phyloP scores from a whole-genome alignment of 225 moss, liverwort and hornwort species.

The Ulota crispa region DNA sequence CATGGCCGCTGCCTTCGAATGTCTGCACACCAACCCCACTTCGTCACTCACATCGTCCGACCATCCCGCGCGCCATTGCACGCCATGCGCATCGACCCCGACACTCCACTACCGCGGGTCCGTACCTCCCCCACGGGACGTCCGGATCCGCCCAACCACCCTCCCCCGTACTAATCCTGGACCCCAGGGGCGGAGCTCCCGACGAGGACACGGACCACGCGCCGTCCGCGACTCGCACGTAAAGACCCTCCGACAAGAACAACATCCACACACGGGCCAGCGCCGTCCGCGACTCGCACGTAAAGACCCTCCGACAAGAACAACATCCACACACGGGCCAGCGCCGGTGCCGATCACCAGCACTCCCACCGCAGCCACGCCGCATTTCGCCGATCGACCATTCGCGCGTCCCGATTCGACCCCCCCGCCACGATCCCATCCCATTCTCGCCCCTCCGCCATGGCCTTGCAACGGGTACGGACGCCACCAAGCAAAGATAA shows the following conservation, averaged over 20 bases:
- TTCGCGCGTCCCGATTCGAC: neutral
- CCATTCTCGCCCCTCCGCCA: neutral
- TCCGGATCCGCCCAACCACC: neutral
- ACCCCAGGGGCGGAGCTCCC: too few relatives aligned
- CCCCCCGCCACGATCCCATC: neutral
- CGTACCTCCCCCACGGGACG: neutral
- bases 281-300: too few relatives aligned
- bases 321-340: too few relatives aligned
- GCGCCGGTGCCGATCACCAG: neutral
- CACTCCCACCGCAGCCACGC: rapidly evolving
- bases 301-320: too few relatives aligned
- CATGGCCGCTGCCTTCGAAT: slow-evolving; percentile 9
- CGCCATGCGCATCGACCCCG: neutral
- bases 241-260: too few relatives aligned
- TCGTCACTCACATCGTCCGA: neutral
- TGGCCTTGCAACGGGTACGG: neutral
- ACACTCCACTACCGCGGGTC: neutral
- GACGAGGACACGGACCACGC: too few relatives aligned
- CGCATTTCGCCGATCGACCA: neutral
- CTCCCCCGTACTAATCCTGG: too few relatives aligned
- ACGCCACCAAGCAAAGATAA: rapidly evolving
- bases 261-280: too few relatives aligned
- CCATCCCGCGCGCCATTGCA: neutral
- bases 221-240: too few relatives aligned
- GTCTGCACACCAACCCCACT: neutral